Evolutionary conservation across 1,284 basidiomycete genomes (phyloP), one percentile per base, ranked within the genome.

Genomic region (Apiotrichum porosum): DNA sequence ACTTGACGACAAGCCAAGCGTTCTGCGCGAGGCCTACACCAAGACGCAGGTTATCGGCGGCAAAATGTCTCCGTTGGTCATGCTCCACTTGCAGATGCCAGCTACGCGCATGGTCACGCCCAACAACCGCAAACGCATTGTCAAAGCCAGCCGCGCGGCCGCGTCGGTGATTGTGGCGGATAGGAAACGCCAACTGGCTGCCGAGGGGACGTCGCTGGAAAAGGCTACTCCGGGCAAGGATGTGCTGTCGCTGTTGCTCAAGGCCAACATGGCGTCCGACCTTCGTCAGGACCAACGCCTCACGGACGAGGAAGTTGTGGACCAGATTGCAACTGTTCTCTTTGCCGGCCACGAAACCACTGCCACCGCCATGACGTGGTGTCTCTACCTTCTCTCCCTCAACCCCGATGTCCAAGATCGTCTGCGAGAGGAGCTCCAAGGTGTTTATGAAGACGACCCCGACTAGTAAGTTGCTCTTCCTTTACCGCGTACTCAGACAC

Each of bases 241-340:
- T 44, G 48, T 73, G 9, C 47, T 73, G n/a, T 67, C 67, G 1
- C 58, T 82, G 19, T 73, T 83, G 34, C 77, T 85, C 51, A 79
- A 78, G 37, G 83, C 82, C 4, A 84, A 83, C 62, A 66, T 79
- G 54, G 76, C 79, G 2, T 65, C 76, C 9, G 80, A 83, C 42
- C 61, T 82, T 9, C 67, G 72, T 9, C 68, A 76, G 0, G 73
- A 75, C 1, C 79, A 85, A 62, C 75, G 76, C 21, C 78, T 89
- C 76, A 78, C 79, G 9, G 78, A 81, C 37, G 73, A 77, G 15
- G 85, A 89, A 60, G 80, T 85, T 4, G 72, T 84, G 17, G 83
- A 80, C 50, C 85, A 88, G 66, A 85, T 89, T 53, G 81, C 83
- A 9, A 88, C 84, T 0, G 85, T 89, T 63, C 78, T 89, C 33